Evolutionary conservation across 805 yeast species (phyloP), one percentile per base, ranked within the genome.

Genomic region (Yamadazyma ubonensis): DNA sequence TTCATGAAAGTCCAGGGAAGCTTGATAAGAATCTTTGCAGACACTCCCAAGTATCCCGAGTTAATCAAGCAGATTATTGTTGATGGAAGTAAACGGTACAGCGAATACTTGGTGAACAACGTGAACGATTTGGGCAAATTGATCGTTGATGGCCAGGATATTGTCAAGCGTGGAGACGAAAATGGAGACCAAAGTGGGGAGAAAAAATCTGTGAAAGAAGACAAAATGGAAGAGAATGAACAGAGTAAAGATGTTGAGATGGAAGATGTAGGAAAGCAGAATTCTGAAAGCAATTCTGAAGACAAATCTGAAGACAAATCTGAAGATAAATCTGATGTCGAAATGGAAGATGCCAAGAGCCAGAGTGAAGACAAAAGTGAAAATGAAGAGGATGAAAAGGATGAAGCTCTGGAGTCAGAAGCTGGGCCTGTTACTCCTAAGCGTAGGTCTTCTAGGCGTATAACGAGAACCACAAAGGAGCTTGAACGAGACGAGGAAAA

Each of bases 31-130:
- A 47, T 61, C 8, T 46, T 49, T 19, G 51, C 50, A n/a, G 44
- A 48, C 26, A 39, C 49, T 15, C 48, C 46, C 10, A 39, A 43
- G 28, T 58, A 51, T 43, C 55, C 53, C 18, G 39, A 36, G 26
- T 42, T 38, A 7, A 48, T 62, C 42, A 57, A 53, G 36, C 42
- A 46, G 12, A 49, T 57, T 3, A 51, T 61, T 1, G 45, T 58
- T 7, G 49, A 52, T 5, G 53, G 59, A 3, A 41, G 54, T 1
- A 35, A 41, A 32, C 39, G 42, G 27, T 59, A 59, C 36, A 45
- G 54, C 1, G 46, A 48, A 17, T 38, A 43, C 9, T 42, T 60
- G 36, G 37, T 56, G 8, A 52, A 50, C 21, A 53, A 52, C 33
- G 46, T 59, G 20, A 53, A 57, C 33, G 60, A 56, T 27, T 42